A percentile compares a stretch with the other conserved stretches of the same genome.
phyloP scores from a whole-genome alignment of 441 rosid species.

The Mallotus repandus region DNA sequence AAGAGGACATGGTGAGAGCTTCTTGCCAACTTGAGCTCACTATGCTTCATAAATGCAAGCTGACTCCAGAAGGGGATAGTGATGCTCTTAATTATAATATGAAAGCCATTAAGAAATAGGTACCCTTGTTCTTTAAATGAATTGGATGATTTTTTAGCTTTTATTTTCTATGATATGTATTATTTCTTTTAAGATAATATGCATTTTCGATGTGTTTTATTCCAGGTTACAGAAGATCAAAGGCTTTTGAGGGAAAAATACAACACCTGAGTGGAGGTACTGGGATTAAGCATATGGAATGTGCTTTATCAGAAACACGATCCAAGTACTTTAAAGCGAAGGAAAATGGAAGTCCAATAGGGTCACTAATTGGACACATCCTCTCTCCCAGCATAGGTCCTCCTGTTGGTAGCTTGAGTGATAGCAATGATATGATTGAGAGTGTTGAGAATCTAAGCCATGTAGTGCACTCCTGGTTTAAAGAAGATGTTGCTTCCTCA shows the following conservation, averaged over 20 bases:
- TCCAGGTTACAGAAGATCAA: conserved; percentile 82
- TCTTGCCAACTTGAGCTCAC: conserved; percentile 99
- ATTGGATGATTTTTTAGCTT: neutral
- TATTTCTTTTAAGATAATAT: neutral
- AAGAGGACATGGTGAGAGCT: conserved; percentile 90
- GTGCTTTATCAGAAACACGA: conserved; percentile 68
- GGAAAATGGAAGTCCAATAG: conserved; percentile 61
- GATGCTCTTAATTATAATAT: conserved; percentile 67
- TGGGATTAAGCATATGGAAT: conserved; percentile 80
- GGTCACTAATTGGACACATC: conserved; percentile 42
- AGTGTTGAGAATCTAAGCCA: conserved; percentile 43
- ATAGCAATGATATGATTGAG: conserved; percentile 28
- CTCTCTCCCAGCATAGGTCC: conserved; percentile 43
- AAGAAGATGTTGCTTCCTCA: conserved; percentile 37
- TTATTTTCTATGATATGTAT: neutral
- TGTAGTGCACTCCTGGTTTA: conserved; percentile 64
- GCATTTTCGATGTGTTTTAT: neutral
- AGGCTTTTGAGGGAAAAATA: conserved; percentile 79
- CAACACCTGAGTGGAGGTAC: conserved; percentile 75
- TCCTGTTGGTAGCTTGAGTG: conserved; percentile 13
- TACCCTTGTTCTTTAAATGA: neutral
- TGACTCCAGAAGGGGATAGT: conserved; percentile 54
- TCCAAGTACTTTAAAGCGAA: conserved; percentile 53
- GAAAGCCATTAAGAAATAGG: conserved; percentile 78
- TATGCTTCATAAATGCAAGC: conserved; percentile 85